phyloP scores from a whole-genome alignment of 139 green algal genomes.

The Pleodorina starrii region DNA sequence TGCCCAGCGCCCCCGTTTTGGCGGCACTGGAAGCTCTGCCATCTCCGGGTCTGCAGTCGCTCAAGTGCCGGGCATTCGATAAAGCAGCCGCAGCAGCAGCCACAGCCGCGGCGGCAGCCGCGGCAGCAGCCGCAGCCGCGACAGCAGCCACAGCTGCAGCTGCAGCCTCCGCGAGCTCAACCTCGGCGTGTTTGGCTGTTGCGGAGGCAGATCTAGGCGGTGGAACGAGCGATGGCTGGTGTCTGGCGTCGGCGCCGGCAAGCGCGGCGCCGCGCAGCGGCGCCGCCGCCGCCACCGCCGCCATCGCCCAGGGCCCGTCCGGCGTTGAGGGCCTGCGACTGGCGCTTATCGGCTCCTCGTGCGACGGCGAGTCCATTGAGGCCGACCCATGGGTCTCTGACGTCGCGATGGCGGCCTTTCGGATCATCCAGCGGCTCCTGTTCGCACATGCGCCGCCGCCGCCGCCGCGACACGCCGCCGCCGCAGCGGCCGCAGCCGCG shows the following conservation, averaged over 20 bases:
- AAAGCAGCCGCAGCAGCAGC: not conserved
- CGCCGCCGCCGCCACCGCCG: too few species aligned
- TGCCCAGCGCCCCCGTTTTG: constrained; percentile 13
- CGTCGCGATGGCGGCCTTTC: not conserved
- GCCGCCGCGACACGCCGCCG: not conserved
- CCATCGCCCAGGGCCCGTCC: too few species aligned
- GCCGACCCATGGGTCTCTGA: constrained; percentile 14
- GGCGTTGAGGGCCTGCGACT: not conserved
- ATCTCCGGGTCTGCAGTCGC: not conserved
- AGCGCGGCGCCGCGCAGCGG: too few species aligned
- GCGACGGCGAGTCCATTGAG: not conserved
- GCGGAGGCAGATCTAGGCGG: too few species aligned
- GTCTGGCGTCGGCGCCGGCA: too few species aligned
- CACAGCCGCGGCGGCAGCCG: not conserved
- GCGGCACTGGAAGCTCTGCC: not conserved
- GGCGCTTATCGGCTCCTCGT: not conserved
- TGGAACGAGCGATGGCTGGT: too few species aligned
- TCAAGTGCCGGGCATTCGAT: not conserved
- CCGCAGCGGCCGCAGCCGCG: not conserved
- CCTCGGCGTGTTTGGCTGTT: too few species aligned
- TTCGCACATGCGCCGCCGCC: not conserved
- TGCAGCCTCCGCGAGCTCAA: too few species aligned
- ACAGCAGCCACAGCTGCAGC: too few species aligned
- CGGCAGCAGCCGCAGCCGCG: not conserved
- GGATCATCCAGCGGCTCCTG: not conserved